Conservation (phyloP, 352 stramenopile genomes). For the Aphanomyces euteiches region DNA sequence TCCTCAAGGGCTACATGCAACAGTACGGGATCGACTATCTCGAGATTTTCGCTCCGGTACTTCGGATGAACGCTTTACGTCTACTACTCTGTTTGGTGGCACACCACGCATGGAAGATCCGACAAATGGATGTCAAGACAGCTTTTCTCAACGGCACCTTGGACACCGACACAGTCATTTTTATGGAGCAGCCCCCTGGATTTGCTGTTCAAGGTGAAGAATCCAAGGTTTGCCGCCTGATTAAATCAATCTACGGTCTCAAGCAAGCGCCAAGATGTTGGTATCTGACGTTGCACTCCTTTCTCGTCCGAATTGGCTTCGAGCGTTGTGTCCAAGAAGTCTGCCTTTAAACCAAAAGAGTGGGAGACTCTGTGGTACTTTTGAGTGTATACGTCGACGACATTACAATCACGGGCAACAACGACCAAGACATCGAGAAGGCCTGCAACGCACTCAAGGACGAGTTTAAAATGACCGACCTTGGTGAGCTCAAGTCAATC, state of each 20-base stretch:
- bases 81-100: conserved; percentile 32
- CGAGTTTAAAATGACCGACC: conserved; percentile 27
- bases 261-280: conserved; percentile 40
- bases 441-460: too few species aligned
- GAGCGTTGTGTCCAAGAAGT: conserved; percentile 13
- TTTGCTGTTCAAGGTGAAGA: conserved; percentile 23
- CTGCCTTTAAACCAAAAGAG: conserved; percentile 27
- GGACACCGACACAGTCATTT: conserved; percentile 35
- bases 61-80: conserved; percentile 32
- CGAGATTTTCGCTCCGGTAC: conserved; percentile 36
- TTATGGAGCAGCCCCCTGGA: conserved; percentile 28
- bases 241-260: conserved; percentile 38
- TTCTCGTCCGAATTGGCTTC: conserved; percentile 24
- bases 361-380: conserved; percentile 21
- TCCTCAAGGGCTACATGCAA: conserved; percentile 35
- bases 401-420: conserved; percentile 24
- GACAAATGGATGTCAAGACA: conserved; percentile 37
- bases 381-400: conserved; percentile 25
- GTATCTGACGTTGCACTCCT: conserved; percentile 34
- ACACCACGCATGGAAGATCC: conserved; percentile 30
- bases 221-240: conserved; percentile 34
- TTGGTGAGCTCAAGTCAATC: conserved; percentile 27
- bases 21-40: conserved; percentile 32
- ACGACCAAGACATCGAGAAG: background rate
- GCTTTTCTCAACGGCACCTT: conserved; percentile 41